Evolutionary conservation across 2,329 filamentous ascomycete genomes (phyloP), one percentile per base, ranked within the genome.

Genomic region (Phialophora verrucosa): DNA sequence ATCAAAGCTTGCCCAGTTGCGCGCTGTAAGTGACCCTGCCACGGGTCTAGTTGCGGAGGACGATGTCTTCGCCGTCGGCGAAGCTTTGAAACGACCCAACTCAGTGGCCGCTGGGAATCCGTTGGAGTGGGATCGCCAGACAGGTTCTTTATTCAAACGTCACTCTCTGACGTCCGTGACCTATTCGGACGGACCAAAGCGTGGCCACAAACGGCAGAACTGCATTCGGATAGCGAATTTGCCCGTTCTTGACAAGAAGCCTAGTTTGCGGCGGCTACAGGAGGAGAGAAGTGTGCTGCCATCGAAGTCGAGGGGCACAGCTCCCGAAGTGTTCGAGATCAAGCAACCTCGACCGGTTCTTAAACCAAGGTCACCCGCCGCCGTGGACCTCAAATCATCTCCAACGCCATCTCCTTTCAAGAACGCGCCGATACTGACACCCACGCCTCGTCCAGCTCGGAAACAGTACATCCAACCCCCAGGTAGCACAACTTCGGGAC

Each of bases 151-250:
- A 12, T 42, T 42, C 10, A 66, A 65, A n/a, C 54, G 65, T 32
- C 55, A 65, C 12, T 70, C 62, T 23, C n/a, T 62, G 17, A 61
- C 58, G n/a, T 64, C 62, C 53, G 50, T n/a, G 17, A n/a, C 38
- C 5, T 44, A n/a, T 44, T 44, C 60, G 27, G 64, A 67, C 31
- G 62, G 62, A 53, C 50, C 59, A 23, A 66, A 38, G 11, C 78
- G 77, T 61, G 77, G 78, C 12, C 79, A 82, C 64, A 74, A 74
- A 57, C 76, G 79, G 44, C 78, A 81, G 47, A 80, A 81, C 55
- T 81, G 78, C 61, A 77, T 81, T 2, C 77, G 79, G 23, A 79
- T 81, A 14, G 67, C 59, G 20, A 70, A 69, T 57, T 49, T 69
- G 32, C 64, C 67, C 2, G 47, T 42, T 50, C 49, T 47, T 35